Evolutionary conservation across 768 basidiomycete genomes (phyloP), one percentile per base, ranked within the genome.

Genomic region (Mycena amicta): DNA sequence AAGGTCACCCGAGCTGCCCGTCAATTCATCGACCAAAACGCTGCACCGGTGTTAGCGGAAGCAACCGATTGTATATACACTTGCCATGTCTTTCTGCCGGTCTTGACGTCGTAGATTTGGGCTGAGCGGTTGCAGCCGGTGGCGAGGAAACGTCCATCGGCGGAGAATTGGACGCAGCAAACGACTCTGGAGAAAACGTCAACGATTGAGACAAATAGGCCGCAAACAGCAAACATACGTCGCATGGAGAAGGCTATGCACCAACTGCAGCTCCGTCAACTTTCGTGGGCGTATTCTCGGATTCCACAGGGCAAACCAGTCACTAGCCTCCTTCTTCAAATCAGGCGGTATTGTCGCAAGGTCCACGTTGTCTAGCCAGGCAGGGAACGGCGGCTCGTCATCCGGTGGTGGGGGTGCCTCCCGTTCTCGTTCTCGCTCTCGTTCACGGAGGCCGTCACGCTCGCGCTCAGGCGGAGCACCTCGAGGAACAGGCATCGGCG

Each of bases 91-190:
- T 92, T 93, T 11, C 67, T 70, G 0, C 96, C 96, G 1, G 93
- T 91, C 75, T 91, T 90, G 31, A 90, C 90, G 71, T 98, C 94
- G 69, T 92, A 98, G 57, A 99, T 94, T 72, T 97, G 96, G 20
- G 95, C 94, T 0, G 92, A 92, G 23, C 92, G 80, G 72, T 97
- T 96, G 74, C 92, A 96, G 16, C 95, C 95, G 18, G 94, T 95
- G 4, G 91, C 96, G 30, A 98, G 82, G 65, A 81, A 91, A 71
- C 90, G 91, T 27, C 96, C 96, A 70, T 98, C 94, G 15, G 90
- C 85, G 5, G 94, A 96, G 74, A 98, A 98, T 61, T 89, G 85
- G 20, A 98, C 96, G 69, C 95, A 97, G 71, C 96, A 98, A 0
- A 83, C 81, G 16, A 83, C 81, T 46, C 82, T 83, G 54, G 59